These are phyloP conservation scores for Auriscalpium microsporum DNA, from an alignment of 768 basidiomycete species.

Conservation along the genomic window DNA sequence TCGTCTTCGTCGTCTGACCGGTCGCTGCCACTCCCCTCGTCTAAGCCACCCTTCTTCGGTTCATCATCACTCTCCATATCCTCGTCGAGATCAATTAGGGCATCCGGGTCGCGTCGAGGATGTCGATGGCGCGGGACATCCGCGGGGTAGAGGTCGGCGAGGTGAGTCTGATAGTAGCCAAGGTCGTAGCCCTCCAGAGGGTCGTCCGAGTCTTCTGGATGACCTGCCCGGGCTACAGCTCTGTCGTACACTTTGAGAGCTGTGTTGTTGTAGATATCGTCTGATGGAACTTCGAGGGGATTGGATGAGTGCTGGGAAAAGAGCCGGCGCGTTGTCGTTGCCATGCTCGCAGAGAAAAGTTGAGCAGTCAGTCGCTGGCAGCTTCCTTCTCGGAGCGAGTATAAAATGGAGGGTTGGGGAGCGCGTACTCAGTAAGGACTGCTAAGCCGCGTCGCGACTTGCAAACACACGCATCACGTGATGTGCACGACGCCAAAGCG, in stretches of 20 bases:
- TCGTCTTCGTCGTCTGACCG: constrained; percentile 23
- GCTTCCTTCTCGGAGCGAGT: no score
- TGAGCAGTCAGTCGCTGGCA: no score
- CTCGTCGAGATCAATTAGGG: constrained; percentile 40
- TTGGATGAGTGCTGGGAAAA: constrained; percentile 71
- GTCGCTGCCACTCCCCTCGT: constrained; percentile 12
- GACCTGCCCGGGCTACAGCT: constrained; percentile 24
- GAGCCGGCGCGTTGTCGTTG: neutral
- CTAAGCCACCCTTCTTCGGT: constrained; percentile 21
- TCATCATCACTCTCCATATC: constrained; percentile 45
- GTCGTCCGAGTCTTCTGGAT: constrained; percentile 40
- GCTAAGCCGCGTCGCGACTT: no score
- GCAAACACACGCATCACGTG: no score
- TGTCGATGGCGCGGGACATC: constrained; percentile 4
- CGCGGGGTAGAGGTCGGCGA: constrained; percentile 35
- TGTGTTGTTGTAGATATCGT: constrained; percentile 42
- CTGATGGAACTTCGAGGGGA: constrained; percentile 60
- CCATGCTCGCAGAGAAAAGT: neutral
- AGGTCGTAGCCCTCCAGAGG: constrained; percentile 33
- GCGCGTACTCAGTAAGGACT: no score
- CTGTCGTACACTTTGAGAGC: constrained; percentile 33
- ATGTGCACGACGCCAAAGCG: no score
- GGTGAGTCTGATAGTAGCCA: constrained; percentile 42
- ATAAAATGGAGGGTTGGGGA: no score
- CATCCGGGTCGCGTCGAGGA: constrained; percentile 5